Percentiles rank a stretch among this genome's conserved stretches.
Conservation (phyloP, 2,329 filamentous ascomycete genomes). For the Didymella glomerata region DNA sequence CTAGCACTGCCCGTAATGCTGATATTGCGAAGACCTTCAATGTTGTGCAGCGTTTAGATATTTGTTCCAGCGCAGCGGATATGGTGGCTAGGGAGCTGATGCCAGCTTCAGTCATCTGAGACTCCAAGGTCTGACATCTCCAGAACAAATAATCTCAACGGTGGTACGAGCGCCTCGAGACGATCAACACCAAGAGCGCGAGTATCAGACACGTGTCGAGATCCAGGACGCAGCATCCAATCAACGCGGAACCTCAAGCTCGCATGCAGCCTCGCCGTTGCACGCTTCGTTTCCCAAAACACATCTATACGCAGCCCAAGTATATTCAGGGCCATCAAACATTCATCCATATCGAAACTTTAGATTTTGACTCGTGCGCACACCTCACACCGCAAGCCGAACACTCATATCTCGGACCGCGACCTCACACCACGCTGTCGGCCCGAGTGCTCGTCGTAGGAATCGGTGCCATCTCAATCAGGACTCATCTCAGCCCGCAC, state of each 20-base stretch:
- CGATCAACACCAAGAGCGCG: neutral
- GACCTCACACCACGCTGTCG: neutral
- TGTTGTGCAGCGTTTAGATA: neutral
- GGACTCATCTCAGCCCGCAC: constrained; percentile 6
- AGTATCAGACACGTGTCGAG: neutral
- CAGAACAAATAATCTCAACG: neutral
- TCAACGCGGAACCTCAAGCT: neutral
- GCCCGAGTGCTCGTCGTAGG: constrained; percentile 11
- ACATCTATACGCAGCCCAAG: neutral
- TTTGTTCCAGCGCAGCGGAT: neutral
- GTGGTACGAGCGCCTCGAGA: neutral
- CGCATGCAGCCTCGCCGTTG: constrained; percentile 3
- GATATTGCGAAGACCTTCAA: neutral
- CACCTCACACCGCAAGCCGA: constrained; percentile 6
- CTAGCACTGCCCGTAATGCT: neutral
- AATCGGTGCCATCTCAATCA: neutral
- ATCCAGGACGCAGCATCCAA: neutral
- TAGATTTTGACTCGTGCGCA: neutral
- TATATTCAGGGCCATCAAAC: neutral
- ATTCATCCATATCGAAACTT: neutral
- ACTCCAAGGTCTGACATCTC: neutral
- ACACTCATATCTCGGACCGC: constrained; percentile 14
- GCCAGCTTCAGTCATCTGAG: neutral
- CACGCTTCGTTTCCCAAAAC: neutral
- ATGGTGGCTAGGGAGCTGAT: neutral